Evolutionary conservation across 441 rosid species (phyloP).

Genomic region (Isatis lusitanica): DNA sequence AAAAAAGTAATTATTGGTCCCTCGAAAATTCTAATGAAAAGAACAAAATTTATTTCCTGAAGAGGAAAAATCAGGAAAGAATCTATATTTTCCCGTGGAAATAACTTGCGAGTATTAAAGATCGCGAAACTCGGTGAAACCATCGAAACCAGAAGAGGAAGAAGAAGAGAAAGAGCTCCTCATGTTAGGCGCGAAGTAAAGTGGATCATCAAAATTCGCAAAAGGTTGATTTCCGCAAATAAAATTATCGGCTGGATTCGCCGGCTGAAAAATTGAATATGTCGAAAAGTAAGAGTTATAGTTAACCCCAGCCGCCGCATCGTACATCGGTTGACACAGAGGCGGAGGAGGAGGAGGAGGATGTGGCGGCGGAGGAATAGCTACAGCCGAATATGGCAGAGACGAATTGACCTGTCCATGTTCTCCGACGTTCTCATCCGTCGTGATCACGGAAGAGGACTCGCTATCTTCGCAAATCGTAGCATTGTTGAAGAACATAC

Average conservation of each 20-base stretch:
- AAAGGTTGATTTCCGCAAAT: constrained; percentile 43
- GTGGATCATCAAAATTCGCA: constrained; percentile 45
- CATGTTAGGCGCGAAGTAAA: constrained; percentile 47
- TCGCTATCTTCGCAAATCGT: constrained; percentile 50
- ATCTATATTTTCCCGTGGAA: not conserved
- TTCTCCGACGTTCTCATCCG: constrained; percentile 53
- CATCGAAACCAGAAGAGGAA: constrained; percentile 44
- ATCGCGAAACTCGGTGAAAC: constrained; percentile 47
- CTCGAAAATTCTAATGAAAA: not conserved
- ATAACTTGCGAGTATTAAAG: constrained; percentile 13
- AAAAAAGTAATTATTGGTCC: not conserved
- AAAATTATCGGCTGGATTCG: constrained; percentile 43
- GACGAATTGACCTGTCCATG: constrained; percentile 58
- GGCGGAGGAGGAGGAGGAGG: constrained; percentile 35
- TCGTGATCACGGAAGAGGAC: constrained; percentile 60
- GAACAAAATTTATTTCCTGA: not conserved
- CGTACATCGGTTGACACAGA: constrained; percentile 27
- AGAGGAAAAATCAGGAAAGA: not conserved
- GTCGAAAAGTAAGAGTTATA: constrained; percentile 38
- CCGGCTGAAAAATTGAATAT: constrained; percentile 41
- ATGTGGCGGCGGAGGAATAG: constrained; percentile 11
- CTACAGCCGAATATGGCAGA: constrained; percentile 27
- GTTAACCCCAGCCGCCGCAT: constrained; percentile 24
- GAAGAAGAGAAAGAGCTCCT: constrained; percentile 49
- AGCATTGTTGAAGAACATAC: constrained; percentile 9